Evolutionary conservation across 1,284 basidiomycete genomes (phyloP).

Genomic region (Mycosarcoma maydis): DNA sequence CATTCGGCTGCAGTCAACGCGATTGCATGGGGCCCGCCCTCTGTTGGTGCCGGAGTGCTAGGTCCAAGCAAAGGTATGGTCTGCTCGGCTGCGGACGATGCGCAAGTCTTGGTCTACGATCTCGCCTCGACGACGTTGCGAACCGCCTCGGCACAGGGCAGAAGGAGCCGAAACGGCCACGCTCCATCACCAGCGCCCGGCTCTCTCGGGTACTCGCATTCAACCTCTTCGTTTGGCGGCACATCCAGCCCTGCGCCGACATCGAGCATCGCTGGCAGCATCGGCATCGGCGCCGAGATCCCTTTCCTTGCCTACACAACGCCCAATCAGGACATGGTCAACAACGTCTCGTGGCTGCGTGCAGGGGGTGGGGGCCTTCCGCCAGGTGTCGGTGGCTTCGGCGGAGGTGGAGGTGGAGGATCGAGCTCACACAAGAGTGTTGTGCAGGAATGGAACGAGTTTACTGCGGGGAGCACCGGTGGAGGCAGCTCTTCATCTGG

Average conservation of each 20-base stretch:
- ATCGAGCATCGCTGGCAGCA: slow-evolving; percentile 37
- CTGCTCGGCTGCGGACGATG: slow-evolving; percentile 65
- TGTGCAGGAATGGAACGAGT: slow-evolving; percentile 66
- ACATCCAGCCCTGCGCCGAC: slow-evolving; percentile 41
- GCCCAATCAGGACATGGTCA: slow-evolving; percentile 62
- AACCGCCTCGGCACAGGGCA: slow-evolving; percentile 62
- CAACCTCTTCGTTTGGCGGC: slow-evolving; percentile 39
- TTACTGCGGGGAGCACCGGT: slow-evolving; percentile 37
- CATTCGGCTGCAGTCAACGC: slow-evolving; percentile 63
- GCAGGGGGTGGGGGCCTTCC: slow-evolving; percentile 32
- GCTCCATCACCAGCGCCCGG: slow-evolving; percentile 52
- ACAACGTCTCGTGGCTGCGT: slow-evolving; percentile 65
- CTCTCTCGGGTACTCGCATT: slow-evolving; percentile 39
- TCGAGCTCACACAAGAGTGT: slow-evolving; percentile 48
- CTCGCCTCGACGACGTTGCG: slow-evolving; percentile 62
- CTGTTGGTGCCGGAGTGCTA: slow-evolving; percentile 46
- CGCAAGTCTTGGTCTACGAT: slow-evolving; percentile 65
- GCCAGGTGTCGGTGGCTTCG: slow-evolving; percentile 36
- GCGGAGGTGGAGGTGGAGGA: slow-evolving; percentile 15
- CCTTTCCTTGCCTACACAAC: slow-evolving; percentile 64
- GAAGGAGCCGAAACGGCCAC: slow-evolving; percentile 60
- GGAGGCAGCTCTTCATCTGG: slow-evolving; percentile 16
- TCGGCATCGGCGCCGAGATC: slow-evolving; percentile 59
- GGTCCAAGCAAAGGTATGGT: slow-evolving; percentile 66
- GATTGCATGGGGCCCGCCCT: slow-evolving; percentile 65